Percentiles rank a stretch among this genome's conserved stretches.
Evolutionary conservation across 225 moss, liverwort and hornwort genomes (phyloP).

Genomic region (Marchantia polymorpha): DNA sequence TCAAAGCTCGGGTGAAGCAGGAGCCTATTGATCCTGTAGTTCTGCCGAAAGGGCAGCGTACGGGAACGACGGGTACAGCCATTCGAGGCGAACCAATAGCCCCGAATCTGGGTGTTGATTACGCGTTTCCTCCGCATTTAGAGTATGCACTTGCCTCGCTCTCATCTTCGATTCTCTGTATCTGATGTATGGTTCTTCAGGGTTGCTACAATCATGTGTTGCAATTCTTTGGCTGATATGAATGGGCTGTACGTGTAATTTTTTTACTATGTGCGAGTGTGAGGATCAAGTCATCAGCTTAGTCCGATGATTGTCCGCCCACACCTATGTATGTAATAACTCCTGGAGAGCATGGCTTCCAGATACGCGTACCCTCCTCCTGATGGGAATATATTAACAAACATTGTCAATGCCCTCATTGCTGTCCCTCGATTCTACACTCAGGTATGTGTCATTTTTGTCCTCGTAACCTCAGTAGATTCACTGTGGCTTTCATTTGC

Average conservation of each 20-base stretch:
- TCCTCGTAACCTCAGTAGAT: background rate
- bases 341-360: slow-evolving; percentile 20
- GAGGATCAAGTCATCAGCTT: background rate
- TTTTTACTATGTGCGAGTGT: background rate
- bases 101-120: slow-evolving; percentile 76
- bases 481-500: background rate
- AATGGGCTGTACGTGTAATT: background rate
- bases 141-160: slow-evolving; percentile 46
- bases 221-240: background rate
- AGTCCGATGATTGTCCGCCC: background rate
- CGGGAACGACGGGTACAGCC: background rate
- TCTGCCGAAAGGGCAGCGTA: background rate
- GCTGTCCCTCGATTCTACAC: slow-evolving; percentile 95
- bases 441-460: slow-evolving; percentile 56
- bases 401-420: slow-evolving; percentile 84
- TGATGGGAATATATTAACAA: slow-evolving; percentile 97
- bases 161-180: background rate
- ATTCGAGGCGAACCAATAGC: slow-evolving; percentile 61
- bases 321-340: background rate
- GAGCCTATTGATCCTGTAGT: slow-evolving; percentile 9
- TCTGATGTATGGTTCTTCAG: background rate
- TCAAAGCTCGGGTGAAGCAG: slow-evolving; percentile 4
- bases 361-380: slow-evolving; percentile 95
- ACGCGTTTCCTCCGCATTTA: slow-evolving; percentile 85
- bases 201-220: background rate